Percentiles rank a stretch among this genome's conserved stretches.
phyloP scores from a whole-genome alignment of 208 protist genomes.

The Trichomonas vaginalis region DNA sequence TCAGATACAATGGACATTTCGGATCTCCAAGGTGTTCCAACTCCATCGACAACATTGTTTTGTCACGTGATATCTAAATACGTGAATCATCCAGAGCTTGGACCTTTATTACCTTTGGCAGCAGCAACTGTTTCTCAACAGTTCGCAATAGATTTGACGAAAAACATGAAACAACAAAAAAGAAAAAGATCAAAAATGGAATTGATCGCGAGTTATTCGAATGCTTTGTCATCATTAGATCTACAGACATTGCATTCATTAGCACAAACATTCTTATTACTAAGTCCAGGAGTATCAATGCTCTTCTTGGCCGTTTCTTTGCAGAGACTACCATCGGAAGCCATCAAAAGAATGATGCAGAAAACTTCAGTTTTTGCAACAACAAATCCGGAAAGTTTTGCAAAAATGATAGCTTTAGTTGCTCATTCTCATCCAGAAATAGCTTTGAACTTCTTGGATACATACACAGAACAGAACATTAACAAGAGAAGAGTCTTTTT shows the following conservation, averaged over 20 bases:
- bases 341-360: background rate
- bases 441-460: background rate
- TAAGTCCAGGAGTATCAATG: background rate
- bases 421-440: slow-evolving; percentile 7
- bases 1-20: background rate
- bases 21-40: background rate
- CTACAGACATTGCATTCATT: background rate
- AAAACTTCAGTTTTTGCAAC: background rate
- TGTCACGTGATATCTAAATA: background rate
- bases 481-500: background rate
- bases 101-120: background rate
- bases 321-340: background rate
- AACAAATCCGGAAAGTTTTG: background rate
- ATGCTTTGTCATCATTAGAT: background rate
- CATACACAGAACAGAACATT: background rate
- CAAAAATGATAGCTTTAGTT: background rate
- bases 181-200: background rate
- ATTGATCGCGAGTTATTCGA: background rate
- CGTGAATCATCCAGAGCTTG: background rate
- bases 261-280: background rate
- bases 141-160: background rate
- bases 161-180: background rate
- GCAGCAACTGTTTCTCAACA: background rate
- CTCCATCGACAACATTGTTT: background rate
- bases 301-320: background rate